These are phyloP conservation scores for Fragaria iinumae DNA, from an alignment of 306 rosid species.

Conservation along the genomic window DNA sequence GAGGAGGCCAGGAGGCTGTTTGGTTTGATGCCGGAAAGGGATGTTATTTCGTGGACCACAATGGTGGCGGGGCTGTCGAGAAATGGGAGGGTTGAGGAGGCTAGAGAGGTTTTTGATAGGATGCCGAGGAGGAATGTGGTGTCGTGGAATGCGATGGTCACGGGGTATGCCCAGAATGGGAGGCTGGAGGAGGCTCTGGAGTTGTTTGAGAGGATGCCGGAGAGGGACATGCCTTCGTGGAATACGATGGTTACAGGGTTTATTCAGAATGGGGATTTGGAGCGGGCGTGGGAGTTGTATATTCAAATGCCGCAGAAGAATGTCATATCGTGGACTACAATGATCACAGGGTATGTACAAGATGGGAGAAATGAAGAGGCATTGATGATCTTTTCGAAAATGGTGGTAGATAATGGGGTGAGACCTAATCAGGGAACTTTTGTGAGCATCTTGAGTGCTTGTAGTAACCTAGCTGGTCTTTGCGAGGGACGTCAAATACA, in stretches of 20 bases:
- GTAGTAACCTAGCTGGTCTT: constrained; percentile 47
- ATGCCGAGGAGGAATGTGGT: constrained; percentile 46
- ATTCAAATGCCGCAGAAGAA: constrained; percentile 41
- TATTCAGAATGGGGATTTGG: constrained; percentile 40
- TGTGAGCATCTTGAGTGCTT: constrained; percentile 47
- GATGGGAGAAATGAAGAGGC: constrained; percentile 49
- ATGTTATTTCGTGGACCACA: constrained; percentile 52
- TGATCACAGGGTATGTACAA: constrained; percentile 47
- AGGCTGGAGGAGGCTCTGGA: constrained; percentile 39
- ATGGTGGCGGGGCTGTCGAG: constrained; percentile 40
- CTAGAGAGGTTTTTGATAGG: constrained; percentile 35
- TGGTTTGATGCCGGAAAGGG: constrained; percentile 39
- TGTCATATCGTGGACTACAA: constrained; percentile 46
- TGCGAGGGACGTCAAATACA: constrained; percentile 49
- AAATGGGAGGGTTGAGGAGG: constrained; percentile 49
- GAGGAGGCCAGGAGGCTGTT: constrained; percentile 40
- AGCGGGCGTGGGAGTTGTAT: constrained; percentile 35
- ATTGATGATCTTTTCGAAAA: constrained; percentile 36
- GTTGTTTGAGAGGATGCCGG: constrained; percentile 46
- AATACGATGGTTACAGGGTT: constrained; percentile 45
- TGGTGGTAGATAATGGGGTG: constrained; percentile 29
- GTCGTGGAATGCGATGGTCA: constrained; percentile 51
- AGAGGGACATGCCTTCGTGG: constrained; percentile 53
- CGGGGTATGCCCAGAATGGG: constrained; percentile 40
- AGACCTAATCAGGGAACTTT: constrained; percentile 52